Evolutionary conservation across 495 filamentous ascomycete genomes (phyloP), one percentile per base, ranked within the genome.

Genomic region (Neurospora sp.): DNA sequence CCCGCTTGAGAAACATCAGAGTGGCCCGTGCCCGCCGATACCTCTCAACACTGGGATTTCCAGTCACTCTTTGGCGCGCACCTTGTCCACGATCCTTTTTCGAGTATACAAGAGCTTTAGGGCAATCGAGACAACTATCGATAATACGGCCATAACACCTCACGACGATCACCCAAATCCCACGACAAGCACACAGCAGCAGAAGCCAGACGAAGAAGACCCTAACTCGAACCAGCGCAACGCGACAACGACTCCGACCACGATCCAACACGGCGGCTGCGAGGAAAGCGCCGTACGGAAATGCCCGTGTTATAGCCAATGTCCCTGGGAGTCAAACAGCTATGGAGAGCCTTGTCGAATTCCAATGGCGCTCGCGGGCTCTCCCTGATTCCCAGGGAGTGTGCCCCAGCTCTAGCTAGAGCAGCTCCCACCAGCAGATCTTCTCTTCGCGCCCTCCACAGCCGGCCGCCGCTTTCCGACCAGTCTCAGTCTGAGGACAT

Each of bases 251-350:
- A 65, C 7, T 61, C 22, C 53, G 53, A 61, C 12, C 53, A 27
- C 53, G 53, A 35, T 65, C 14, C 11, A 18, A 27, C 12, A 65
- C 53, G 53, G 53, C 53, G 27, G 53, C 53, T 27, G 53, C 53
- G 53, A 27, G n/a, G 35, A 20, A 69, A 41, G 35, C 68, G 35
- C 39, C 39, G 42, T 69, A 37, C 69, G 39, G 71, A 70, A 72
- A 83, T 83, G 80, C 71, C 53, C 71, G 65, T 53, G 31, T 75
- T 73, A 77, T 83, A 83, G 81, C 78, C 73, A 73, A 85, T 85
- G 83, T 84, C 82, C 80, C 78, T 80, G 79, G 83, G 80, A 75
- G 75, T 82, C 78, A 79, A 71, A 44, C 78, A 76, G 38, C 69
- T 78, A 75, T 79, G 78, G 80, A 80, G 79, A 76, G 80, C 77